A percentile compares a stretch with the other conserved stretches of the same genome.
Evolutionary conservation across 176 grass and related monocot genomes (phyloP).

Genomic region (Chrysopogon serrulatus): DNA sequence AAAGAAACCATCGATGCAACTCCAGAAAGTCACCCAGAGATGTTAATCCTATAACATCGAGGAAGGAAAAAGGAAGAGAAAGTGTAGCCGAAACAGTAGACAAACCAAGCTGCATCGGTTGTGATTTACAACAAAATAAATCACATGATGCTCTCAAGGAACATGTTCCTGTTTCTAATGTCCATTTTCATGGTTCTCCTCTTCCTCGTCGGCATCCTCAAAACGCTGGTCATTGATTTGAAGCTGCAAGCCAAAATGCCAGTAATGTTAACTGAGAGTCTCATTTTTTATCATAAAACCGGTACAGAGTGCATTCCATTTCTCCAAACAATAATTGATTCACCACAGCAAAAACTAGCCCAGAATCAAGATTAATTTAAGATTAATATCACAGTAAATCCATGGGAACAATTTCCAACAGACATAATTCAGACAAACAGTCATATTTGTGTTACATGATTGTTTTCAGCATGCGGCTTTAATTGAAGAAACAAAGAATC

Average conservation of each 20-base stretch:
- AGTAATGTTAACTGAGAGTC: neutral
- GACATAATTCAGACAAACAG: neutral
- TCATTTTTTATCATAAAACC: neutral
- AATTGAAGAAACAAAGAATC: neutral
- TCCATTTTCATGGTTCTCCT: slow-evolving; percentile 40
- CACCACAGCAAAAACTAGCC: neutral
- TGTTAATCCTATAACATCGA: slow-evolving; percentile 27
- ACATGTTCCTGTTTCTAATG: slow-evolving; percentile 31
- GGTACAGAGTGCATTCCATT: neutral
- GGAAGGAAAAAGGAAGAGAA: neutral
- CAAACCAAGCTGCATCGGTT: slow-evolving; percentile 35
- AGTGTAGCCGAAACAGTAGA: slow-evolving; percentile 11
- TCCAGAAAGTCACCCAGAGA: slow-evolving; percentile 19
- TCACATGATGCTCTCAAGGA: slow-evolving; percentile 10
- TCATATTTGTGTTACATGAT: neutral
- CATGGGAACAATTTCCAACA: neutral
- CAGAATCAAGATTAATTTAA: neutral
- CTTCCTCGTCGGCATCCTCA: slow-evolving; percentile 88
- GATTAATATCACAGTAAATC: neutral
- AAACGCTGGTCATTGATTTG: slow-evolving; percentile 77
- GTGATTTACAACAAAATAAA: slow-evolving; percentile 31
- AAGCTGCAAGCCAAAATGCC: slow-evolving; percentile 46
- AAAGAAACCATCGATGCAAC: slow-evolving; percentile 41
- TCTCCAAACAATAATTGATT: neutral
- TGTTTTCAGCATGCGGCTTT: neutral